A percentile compares a stretch with the other conserved stretches of the same genome.
Conservation (phyloP, 495 filamentous ascomycete genomes). For the Pseudotulostoma volvatum region DNA sequence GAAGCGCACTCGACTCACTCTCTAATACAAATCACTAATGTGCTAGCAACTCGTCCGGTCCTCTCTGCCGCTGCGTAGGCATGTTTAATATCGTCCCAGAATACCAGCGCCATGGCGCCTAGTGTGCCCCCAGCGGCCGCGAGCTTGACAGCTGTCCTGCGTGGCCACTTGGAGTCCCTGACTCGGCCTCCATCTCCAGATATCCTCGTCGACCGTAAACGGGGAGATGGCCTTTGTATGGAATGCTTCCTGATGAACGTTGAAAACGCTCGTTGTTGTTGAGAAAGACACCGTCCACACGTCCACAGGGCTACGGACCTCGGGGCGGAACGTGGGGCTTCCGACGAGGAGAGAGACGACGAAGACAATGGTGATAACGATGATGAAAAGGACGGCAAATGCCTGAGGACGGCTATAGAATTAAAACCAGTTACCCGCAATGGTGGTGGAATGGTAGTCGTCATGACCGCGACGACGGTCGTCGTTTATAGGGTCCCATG, state of each 20-base stretch:
- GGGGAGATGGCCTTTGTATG: neutral
- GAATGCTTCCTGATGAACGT: neutral
- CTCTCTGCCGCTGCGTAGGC: constrained; percentile 57
- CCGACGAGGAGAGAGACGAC: neutral
- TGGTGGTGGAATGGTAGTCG: constrained; percentile 7
- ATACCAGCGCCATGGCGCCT: constrained; percentile 41
- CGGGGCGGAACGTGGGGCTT: neutral
- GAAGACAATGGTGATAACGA: neutral
- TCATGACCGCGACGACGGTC: neutral
- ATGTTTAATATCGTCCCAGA: constrained; percentile 58
- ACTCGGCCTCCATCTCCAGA: neutral
- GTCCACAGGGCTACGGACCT: neutral
- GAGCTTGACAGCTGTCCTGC: constrained; percentile 24
- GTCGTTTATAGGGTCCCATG: neutral
- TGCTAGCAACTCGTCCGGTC: constrained; percentile 60
- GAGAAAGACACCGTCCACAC: neutral
- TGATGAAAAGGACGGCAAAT: neutral
- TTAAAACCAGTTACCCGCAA: constrained; percentile 22
- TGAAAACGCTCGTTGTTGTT: too few relatives aligned
- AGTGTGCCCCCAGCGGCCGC: constrained; percentile 37
- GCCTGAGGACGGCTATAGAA: constrained; percentile 16
- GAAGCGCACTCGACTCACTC: constrained; percentile 75
- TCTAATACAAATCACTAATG: constrained; percentile 69
- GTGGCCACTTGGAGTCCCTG: too few relatives aligned
- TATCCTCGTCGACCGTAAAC: neutral